These are phyloP conservation scores for Zanthoxylum bungeanum DNA, from an alignment of 345 rosid species.

Conservation along the genomic window DNA sequence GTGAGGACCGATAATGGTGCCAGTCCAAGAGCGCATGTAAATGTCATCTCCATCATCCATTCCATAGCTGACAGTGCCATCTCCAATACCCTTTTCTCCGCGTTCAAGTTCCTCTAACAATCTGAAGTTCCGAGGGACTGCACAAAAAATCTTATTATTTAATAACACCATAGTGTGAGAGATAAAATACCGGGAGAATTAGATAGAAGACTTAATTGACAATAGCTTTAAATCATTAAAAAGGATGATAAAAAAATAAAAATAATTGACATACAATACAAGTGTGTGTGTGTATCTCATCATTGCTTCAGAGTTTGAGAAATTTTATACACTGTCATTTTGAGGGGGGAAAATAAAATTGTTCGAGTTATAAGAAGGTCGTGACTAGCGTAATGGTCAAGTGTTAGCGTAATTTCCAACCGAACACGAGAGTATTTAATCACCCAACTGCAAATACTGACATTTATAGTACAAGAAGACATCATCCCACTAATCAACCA, in stretches of 20 bases:
- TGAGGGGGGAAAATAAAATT: not conserved
- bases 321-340: not conserved
- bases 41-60: constrained; percentile 94
- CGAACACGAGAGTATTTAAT: not conserved
- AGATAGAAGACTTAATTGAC: not conserved
- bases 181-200: not conserved
- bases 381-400: too few relatives aligned
- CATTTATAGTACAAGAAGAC: not conserved
- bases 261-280: not conserved
- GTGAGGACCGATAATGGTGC: constrained; percentile 88
- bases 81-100: constrained; percentile 90
- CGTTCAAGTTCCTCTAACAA: constrained; percentile 89
- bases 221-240: not conserved
- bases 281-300: not conserved
- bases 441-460: not conserved
- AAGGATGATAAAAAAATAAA: too few relatives aligned
- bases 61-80: constrained; percentile 91
- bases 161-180: not conserved
- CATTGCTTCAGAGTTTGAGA: not conserved
- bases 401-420: too few relatives aligned
- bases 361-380: not conserved
- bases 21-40: constrained; percentile 92
- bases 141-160: constrained; percentile 8
- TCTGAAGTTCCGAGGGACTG: constrained; percentile 85
- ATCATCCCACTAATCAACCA: not conserved